Conservation (phyloP, 192 early-diverging fungal genomes). For the Polychytrium aggregatum region DNA sequence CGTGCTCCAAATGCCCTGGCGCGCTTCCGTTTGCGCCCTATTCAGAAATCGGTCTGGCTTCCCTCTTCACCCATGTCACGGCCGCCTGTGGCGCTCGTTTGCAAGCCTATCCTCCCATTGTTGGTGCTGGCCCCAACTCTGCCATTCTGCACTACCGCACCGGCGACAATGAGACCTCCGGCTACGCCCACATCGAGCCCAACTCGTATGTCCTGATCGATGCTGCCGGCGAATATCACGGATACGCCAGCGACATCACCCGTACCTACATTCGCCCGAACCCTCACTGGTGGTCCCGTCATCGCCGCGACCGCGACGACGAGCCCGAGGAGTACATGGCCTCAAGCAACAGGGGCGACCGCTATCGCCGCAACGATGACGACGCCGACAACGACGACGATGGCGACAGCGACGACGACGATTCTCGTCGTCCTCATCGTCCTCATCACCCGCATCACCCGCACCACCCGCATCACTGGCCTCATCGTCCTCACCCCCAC, state of each 20-base stretch:
- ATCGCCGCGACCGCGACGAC: not conserved
- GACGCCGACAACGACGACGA: too few relatives aligned
- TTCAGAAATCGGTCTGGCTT: constrained; percentile 63
- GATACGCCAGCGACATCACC: constrained; percentile 85
- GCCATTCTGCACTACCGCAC: constrained; percentile 79
- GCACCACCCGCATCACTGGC: too few relatives aligned
- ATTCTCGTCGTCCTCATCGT: too few relatives aligned
- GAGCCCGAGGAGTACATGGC: not conserved
- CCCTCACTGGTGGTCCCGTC: too few relatives aligned
- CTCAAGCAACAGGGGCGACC: too few relatives aligned
- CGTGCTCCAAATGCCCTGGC: too few relatives aligned
- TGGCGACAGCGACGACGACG: too few relatives aligned
- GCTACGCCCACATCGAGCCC: constrained; percentile 8
- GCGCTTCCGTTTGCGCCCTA: too few relatives aligned
- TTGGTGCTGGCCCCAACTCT: constrained; percentile 66
- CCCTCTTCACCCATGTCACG: constrained; percentile 55
- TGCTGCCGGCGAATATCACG: constrained; percentile 64
- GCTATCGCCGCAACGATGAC: too few relatives aligned
- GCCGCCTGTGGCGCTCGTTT: constrained; percentile 46
- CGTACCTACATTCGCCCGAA: constrained; percentile 40
- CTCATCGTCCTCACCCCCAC: too few relatives aligned
- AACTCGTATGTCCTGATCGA: constrained; percentile 66
- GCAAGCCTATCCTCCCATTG: constrained; percentile 78
- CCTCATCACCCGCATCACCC: too few relatives aligned
- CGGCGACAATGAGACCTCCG: constrained; percentile 42